These are phyloP conservation scores for Pyricularia pennisetigena DNA, from an alignment of 2,329 filamentous ascomycete genomes.

Conservation along the genomic window DNA sequence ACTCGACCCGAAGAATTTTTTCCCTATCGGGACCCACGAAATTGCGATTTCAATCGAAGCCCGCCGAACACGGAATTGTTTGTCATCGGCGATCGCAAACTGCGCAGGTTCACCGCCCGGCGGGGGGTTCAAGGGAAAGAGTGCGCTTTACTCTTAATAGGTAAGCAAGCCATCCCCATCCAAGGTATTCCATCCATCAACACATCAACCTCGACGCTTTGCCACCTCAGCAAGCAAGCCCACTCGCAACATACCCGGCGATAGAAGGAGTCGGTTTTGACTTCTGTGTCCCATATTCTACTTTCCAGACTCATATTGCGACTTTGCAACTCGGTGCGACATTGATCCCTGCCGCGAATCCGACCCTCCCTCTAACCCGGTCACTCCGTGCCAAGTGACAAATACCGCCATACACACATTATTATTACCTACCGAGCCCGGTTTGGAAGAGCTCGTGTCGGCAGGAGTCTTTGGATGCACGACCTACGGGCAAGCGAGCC, in stretches of 20 bases:
- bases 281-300: neutral
- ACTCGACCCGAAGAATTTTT: neutral
- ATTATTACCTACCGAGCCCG: neutral
- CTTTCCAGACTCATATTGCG: neutral
- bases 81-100: neutral
- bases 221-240: neutral
- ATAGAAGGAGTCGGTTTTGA: neutral
- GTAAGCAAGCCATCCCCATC: neutral
- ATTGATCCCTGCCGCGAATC: neutral
- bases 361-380: neutral
- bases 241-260: neutral
- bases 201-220: neutral
- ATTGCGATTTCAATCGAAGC: neutral
- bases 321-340: neutral
- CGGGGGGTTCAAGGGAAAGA: neutral
- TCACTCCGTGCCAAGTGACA: neutral
- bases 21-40: neutral
- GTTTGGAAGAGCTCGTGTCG: neutral
- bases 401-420: neutral
- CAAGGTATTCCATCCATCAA: neutral
- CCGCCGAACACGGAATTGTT: neutral
- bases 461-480: neutral
- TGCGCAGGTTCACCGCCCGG: neutral
- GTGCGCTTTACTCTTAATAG: neutral
- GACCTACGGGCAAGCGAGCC: neutral